phyloP scores from a whole-genome alignment of 805 yeast species.

The Komagataella phaffii region DNA sequence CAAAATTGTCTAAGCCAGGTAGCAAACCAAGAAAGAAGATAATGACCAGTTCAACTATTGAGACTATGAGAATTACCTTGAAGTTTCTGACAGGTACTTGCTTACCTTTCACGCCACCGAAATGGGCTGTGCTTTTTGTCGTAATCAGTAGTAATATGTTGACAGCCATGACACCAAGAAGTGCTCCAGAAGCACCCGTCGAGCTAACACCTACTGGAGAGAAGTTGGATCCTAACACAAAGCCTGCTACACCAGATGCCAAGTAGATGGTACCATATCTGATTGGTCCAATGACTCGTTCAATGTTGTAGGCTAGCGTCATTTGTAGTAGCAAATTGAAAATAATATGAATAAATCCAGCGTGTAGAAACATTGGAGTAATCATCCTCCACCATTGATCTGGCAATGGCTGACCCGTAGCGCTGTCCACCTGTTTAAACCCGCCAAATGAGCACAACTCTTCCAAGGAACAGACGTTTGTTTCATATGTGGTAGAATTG shows the following conservation, averaged over 20 bases:
- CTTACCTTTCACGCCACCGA: conserved; percentile 6
- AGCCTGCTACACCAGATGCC: conserved; percentile 52
- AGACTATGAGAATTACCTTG: conserved; percentile 26
- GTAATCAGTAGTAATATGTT: conserved; percentile 42
- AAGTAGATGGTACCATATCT: conserved; percentile 43
- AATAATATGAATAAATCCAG: conserved; percentile 57
- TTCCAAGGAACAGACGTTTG: conserved; percentile 41
- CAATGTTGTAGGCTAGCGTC: conserved; percentile 47
- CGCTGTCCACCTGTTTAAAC: conserved; percentile 16
- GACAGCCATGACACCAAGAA: conserved; percentile 56
- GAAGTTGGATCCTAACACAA: conserved; percentile 55
- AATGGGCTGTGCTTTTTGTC: conserved; percentile 30
- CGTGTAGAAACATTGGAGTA: conserved; percentile 62
- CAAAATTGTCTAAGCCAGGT: conserved; percentile 65
- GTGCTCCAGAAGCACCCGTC: conserved; percentile 60
- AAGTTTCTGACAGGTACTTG: conserved; percentile 17
- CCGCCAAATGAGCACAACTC: conserved; percentile 53
- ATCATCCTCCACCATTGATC: conserved; percentile 59
- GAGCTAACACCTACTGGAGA: conserved; percentile 54
- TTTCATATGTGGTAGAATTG: conserved; percentile 37
- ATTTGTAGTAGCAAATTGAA: conserved; percentile 51
- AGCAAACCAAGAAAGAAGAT: conserved; percentile 51
- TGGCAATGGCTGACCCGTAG: conserved; percentile 22
- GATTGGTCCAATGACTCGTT: conserved; percentile 38
- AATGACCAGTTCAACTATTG: conserved; percentile 43